Evolutionary conservation across 129 eudicot genomes (phyloP).

Genomic region (Helianthus tuberosus): DNA sequence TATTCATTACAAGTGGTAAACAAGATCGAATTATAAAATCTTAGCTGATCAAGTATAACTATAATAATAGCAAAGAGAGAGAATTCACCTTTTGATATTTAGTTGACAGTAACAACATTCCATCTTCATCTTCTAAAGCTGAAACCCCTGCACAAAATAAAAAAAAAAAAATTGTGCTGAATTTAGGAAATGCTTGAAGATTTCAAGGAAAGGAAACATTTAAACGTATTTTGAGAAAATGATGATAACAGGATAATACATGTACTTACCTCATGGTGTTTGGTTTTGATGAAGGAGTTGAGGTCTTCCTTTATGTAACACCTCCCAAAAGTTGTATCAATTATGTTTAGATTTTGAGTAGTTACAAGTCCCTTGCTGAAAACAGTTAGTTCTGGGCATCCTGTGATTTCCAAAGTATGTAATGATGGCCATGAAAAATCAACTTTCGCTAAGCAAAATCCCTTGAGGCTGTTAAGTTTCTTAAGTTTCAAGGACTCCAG

Average conservation of each 20-base stretch:
- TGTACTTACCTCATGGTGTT: neutral
- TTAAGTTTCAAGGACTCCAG: neutral
- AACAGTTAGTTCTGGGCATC: neutral
- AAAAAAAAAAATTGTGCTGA: neutral
- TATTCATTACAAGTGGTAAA: too few species aligned
- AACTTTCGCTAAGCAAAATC: neutral
- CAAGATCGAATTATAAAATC: too few species aligned
- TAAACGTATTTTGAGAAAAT: neutral
- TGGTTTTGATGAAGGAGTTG: constrained; percentile 11
- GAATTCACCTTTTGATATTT: too few species aligned
- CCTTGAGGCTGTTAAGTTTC: neutral
- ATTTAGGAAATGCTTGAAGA: too few species aligned
- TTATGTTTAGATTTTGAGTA: neutral
- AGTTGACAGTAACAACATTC: neutral
- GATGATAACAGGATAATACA: neutral
- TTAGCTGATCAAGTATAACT: too few species aligned
- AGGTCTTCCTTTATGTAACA: neutral
- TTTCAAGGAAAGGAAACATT: neutral
- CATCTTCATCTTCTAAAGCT: neutral
- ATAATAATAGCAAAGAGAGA: too few species aligned
- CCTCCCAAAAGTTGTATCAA: neutral
- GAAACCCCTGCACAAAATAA: neutral
- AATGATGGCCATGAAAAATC: neutral
- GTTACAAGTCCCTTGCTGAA: neutral
- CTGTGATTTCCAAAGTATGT: neutral